A percentile compares a stretch with the other conserved stretches of the same genome.
phyloP scores from a whole-genome alignment of 352 stramenopile species.

The Phytophthora pisi region DNA sequence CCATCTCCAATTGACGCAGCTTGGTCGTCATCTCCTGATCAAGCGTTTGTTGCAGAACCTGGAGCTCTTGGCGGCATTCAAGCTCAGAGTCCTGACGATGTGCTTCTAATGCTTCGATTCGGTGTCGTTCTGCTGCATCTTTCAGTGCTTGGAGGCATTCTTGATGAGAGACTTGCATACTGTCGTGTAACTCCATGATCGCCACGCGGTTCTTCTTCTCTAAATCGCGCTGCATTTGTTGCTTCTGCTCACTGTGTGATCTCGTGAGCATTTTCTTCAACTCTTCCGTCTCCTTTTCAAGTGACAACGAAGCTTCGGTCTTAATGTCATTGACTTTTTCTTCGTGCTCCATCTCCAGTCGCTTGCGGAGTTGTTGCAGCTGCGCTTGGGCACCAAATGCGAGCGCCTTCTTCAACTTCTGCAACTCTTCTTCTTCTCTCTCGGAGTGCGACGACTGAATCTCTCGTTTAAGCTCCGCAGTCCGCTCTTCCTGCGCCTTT shows the following conservation, averaged over 20 bases:
- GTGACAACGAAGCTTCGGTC: conserved; percentile 26
- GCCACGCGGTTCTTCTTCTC: conserved; percentile 54
- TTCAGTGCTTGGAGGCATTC: conserved; percentile 30
- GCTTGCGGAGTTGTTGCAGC: conserved; percentile 56
- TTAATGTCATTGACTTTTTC: conserved; percentile 36
- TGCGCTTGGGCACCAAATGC: conserved; percentile 67
- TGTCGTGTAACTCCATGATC: conserved; percentile 59
- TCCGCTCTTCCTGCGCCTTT: conserved; percentile 52
- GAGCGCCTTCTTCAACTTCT: conserved; percentile 66
- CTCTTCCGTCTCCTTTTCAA: conserved; percentile 49
- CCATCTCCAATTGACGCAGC: conserved; percentile 48
- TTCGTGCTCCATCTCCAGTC: conserved; percentile 50
- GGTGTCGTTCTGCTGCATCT: conserved; percentile 29
- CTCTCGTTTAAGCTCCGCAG: conserved; percentile 46
- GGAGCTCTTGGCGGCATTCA: conserved; percentile 43
- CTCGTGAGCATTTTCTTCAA: conserved; percentile 46
- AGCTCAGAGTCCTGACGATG: conserved; percentile 37
- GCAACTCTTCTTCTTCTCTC: conserved; percentile 53
- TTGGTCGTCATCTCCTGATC: conserved; percentile 46
- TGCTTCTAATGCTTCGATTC: conserved; percentile 21
- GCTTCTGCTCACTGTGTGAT: conserved; percentile 44
- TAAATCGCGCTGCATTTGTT: conserved; percentile 45
- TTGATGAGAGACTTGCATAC: conserved; percentile 42
- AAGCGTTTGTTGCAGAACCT: conserved; percentile 44
- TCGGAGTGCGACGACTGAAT: conserved; percentile 41